Percentiles rank a stretch among this genome's conserved stretches.
These are phyloP conservation scores for Irpex rosettiformis DNA, from an alignment of 1,284 basidiomycete species.

Conservation along the genomic window DNA sequence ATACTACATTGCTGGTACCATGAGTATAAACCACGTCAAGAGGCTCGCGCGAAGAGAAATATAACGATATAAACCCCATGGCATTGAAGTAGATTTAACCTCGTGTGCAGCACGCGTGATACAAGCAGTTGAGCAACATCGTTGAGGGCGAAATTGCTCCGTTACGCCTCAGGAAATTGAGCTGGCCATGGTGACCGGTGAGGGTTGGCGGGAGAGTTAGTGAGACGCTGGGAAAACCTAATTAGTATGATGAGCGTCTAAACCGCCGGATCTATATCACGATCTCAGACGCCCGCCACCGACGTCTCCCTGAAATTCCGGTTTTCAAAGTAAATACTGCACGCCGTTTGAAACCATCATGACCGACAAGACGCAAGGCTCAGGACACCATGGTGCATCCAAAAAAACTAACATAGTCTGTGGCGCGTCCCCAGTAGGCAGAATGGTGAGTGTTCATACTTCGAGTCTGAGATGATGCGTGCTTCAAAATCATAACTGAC, in stretches of 20 bases:
- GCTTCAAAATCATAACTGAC: background rate
- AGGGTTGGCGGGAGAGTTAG: too few relatives aligned
- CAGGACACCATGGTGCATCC: background rate
- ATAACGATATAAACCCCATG: too few relatives aligned
- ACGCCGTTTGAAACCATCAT: too few relatives aligned
- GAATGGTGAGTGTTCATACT: background rate
- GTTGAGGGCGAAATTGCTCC: too few relatives aligned
- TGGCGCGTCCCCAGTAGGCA: background rate
- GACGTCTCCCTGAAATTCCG: background rate
- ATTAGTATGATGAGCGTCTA: background rate
- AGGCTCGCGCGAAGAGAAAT: too few relatives aligned
- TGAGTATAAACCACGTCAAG: too few relatives aligned
- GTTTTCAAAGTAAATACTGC: background rate
- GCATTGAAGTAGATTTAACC: too few relatives aligned
- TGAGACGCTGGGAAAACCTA: background rate
- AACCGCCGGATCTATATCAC: background rate
- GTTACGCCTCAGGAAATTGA: background rate
- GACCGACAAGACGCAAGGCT: background rate
- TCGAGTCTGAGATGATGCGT: background rate
- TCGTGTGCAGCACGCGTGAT: too few relatives aligned
- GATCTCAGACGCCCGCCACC: background rate
- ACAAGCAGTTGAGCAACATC: too few relatives aligned
- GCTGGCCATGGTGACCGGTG: background rate
- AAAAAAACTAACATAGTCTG: background rate
- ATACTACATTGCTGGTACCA: too few relatives aligned